Base-by-base conservation (phyloP, 202 grass and related monocot genomes). In the Alloteropsis angusta region DNA sequence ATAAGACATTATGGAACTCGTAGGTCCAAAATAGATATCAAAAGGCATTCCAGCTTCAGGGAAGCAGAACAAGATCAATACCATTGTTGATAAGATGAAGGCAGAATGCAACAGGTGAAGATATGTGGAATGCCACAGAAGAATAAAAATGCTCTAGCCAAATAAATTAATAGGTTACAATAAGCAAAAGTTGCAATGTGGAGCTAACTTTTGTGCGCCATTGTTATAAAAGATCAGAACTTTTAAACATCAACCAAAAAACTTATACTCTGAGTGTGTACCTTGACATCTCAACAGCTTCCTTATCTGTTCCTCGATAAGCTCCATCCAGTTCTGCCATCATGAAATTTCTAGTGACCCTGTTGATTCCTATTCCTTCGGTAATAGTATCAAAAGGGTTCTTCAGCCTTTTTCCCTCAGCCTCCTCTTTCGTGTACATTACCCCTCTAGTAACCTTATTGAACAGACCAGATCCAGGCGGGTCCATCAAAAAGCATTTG, bases 351-450 rank as follows among this genome's bases (percentile, higher is more conserved):
- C 65, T 85, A 52, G 92, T 95, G 21, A 98, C 72, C 82, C 95
- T 90, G 77, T 98, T 98, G 72, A 98, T 98, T 78, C 95, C 92
- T n/a, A 98, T 95, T 71, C 95, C 95, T 98, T 98, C 92, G n/a
- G 95, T 98, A 63, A 98, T 77, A 66, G 95, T 98, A 54, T 95
- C 95, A 53, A 98, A 98, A 77, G 95, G 95, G 80, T 95, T 90
- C 86, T 93, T 95, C 45, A 95, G 87, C 79, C 95, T 90, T 71
- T 91, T 91, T 0, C 95, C 95, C 82, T 98, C 95, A 43, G 95
- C 88, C 80, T 98, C 95, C 78, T 95, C 95, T 83, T 92, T 98
- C 26, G 95, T 89, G 77, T 98, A 93, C 95, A 95, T 95, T 50
- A 95, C 87, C 71, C 92, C 92, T 90, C 95, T 92, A 45, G 85